Conservation (phyloP, 495 filamentous ascomycete genomes). For the Penicillium cinerascens region DNA sequence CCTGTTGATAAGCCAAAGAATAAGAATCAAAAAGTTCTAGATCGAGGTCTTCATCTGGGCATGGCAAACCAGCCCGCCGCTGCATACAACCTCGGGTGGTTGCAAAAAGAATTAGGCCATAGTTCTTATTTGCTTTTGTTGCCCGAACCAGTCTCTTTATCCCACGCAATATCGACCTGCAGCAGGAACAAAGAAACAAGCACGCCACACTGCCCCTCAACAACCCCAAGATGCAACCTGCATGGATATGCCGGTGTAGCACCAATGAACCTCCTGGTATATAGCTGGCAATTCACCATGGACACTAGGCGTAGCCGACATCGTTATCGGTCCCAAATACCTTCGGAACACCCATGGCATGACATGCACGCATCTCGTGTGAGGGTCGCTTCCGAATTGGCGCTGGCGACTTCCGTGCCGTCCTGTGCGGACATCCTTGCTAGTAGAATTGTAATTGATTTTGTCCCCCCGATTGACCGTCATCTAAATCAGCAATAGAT, state of each 20-base stretch:
- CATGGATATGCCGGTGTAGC: constrained; percentile 2
- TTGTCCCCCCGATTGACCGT: constrained; percentile 3
- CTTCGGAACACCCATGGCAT: not conserved
- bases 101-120: not conserved
- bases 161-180: constrained; percentile 8
- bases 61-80: constrained; percentile 7
- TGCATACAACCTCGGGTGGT: not conserved
- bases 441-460: constrained; percentile 1
- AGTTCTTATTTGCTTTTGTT: constrained; percentile 7
- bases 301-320: constrained; percentile 3
- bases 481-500: not conserved
- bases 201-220: constrained; percentile 12
- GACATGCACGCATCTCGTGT: constrained; percentile 4
- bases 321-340: constrained; percentile 9
- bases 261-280: constrained; percentile 17
- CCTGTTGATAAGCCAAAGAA: not conserved
- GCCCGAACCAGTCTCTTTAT: constrained; percentile 1
- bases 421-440: constrained; percentile 17
- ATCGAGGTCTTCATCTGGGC: constrained; percentile 13
- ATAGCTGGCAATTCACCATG: constrained; percentile 5
- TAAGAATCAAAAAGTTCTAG: constrained; percentile 30
- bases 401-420: constrained; percentile 15
- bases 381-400: not conserved
- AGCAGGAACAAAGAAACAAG: constrained; percentile 1
- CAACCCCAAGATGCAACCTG: constrained; percentile 9